phyloP scores from a whole-genome alignment of 164 flowering plant genomes.

The Umbilicus rupestris region DNA sequence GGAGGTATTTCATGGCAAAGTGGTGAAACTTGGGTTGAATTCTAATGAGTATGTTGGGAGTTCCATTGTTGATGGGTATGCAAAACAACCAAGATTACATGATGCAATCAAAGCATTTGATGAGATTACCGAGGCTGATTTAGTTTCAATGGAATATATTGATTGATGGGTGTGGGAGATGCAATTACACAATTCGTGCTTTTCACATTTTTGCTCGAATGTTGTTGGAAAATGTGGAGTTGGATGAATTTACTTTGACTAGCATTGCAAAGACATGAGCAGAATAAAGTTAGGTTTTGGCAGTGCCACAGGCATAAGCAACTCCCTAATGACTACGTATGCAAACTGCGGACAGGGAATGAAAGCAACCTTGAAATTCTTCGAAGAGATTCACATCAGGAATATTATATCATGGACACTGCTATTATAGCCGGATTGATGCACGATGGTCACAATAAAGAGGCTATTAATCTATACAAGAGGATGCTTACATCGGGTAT shows the following conservation, averaged over 20 bases:
- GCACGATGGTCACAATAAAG: slow-evolving; percentile 13
- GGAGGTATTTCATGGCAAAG: slow-evolving; percentile 16
- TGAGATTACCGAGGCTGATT: slow-evolving; percentile 16
- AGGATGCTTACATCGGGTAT: slow-evolving; percentile 15
- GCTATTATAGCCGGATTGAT: slow-evolving; percentile 18
- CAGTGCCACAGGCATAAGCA: slow-evolving; percentile 15
- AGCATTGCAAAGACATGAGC: slow-evolving; percentile 19
- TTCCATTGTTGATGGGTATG: slow-evolving; percentile 18
- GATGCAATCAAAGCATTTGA: slow-evolving; percentile 16
- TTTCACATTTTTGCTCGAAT: slow-evolving; percentile 10
- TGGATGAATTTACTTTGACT: slow-evolving; percentile 21
- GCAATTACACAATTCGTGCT: slow-evolving; percentile 12
- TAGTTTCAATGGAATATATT: slow-evolving; percentile 19
- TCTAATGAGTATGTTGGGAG: slow-evolving; percentile 18
- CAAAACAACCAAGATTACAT: slow-evolving; percentile 13
- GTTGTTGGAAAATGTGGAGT: slow-evolving; percentile 8
- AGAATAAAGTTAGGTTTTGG: slow-evolving; percentile 15
- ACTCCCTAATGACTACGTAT: slow-evolving; percentile 21
- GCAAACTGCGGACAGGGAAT: slow-evolving; percentile 14
- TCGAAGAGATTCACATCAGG: slow-evolving; percentile 8
- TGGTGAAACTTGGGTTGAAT: slow-evolving; percentile 15
- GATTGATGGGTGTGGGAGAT: slow-evolving; percentile 17
- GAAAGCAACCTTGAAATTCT: slow-evolving; percentile 14
- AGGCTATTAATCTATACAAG: slow-evolving; percentile 16
- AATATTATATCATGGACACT: slow-evolving; percentile 24